Conservation (phyloP, 192 early-diverging fungal species). For the Coemansia sp. region DNA sequence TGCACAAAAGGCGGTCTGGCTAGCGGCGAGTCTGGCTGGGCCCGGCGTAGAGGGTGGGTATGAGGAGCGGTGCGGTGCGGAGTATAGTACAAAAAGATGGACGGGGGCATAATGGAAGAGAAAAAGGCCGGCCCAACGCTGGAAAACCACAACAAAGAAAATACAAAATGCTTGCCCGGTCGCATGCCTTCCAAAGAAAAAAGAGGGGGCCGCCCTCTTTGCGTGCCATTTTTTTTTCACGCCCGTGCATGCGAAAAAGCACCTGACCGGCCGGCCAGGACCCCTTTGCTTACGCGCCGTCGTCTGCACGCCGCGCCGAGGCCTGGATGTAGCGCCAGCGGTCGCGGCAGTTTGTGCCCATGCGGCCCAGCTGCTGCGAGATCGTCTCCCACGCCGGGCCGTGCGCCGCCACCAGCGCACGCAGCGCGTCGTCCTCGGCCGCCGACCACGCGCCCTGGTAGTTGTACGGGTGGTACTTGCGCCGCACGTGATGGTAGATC, state of each 20-base stretch:
- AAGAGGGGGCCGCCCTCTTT: neutral
- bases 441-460: conserved; percentile 49
- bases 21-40: neutral
- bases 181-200: neutral
- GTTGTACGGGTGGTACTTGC: conserved; percentile 49
- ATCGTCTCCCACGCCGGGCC: conserved; percentile 52
- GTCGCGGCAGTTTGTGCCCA: conserved; percentile 54
- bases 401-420: conserved; percentile 38
- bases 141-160: neutral
- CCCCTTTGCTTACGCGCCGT: too few relatives aligned
- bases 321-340: conserved; percentile 51
- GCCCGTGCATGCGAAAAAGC: neutral
- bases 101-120: neutral
- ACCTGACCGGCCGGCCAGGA: neutral
- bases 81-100: conserved; percentile 3
- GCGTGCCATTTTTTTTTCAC: too few relatives aligned
- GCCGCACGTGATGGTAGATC: conserved; percentile 51
- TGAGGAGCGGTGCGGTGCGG: neutral
- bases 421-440: conserved; percentile 36
- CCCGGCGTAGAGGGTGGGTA: too few relatives aligned
- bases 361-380: conserved; percentile 38
- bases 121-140: neutral
- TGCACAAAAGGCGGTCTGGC: neutral
- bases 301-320: too few relatives aligned
- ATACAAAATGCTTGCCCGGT: neutral